Base-by-base conservation (phyloP, 192 early-diverging fungal genomes). In the Rhizophlyctis rosea region DNA sequence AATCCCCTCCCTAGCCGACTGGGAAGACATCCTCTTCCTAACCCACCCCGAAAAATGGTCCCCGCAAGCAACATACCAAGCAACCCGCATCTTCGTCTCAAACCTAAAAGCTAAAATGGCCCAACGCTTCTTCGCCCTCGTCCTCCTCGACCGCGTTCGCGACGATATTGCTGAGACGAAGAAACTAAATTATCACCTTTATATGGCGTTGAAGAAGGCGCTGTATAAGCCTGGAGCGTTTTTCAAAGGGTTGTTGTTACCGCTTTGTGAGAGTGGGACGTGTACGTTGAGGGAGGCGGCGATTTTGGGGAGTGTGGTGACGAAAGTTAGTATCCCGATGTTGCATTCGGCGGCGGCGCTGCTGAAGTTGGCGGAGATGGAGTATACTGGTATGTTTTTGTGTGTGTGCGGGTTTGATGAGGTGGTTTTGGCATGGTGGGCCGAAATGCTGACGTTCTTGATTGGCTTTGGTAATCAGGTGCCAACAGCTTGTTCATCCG, bases 201-300 rank as follows among this genome's bases (percentile, higher is more conserved):
- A 95, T 73, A 89, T 98, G 86, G 81, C 96, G 5, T 77, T 98
- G 52, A 98, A 97, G 66, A 98, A 98, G 82, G 83, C 88, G 3
- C 80, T 97, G 32, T 98, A 96, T 77, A 98, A 97, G 79, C 93
- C 93, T 28, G 89, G 89, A 4, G 93, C 94, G 24, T 97, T 98
- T 68, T 98, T 96, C 84, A 98, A 97, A 81, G 95, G 96, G 55
- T 85, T 98, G 34, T 60, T 98, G 57, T 86, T 98, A 64, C 96
- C 96, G 3, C 77, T 98, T n/a, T 96, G 92, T 71, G 93, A 97
- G 68, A 65, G 62, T 18, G 82, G 82, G 31, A 88, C 80, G 3
- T 98, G 96, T 70, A 95, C 96, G 30, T 81, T 98, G 57, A 86
- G 94, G 71, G 95, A 98, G 79, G 96, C 96, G 14, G 92, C 91